Conservation (phyloP, 2,329 filamentous ascomycete species). For the Gaeumannomyces tritici region DNA sequence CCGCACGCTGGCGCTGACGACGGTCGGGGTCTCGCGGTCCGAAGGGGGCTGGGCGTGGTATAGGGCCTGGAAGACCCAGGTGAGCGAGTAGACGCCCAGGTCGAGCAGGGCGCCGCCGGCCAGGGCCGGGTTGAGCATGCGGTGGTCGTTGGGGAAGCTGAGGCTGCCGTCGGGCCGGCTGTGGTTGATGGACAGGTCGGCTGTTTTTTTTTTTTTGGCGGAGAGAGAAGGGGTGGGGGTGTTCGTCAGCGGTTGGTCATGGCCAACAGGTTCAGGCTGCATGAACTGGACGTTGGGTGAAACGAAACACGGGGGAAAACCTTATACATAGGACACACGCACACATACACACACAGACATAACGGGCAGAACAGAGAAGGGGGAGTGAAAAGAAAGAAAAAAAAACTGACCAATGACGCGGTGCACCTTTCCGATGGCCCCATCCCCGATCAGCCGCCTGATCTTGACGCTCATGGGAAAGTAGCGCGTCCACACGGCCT, state of each 20-base stretch:
- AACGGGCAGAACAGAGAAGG: neutral
- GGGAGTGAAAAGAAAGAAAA: neutral
- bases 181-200: conserved; percentile 52
- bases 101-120: conserved; percentile 78
- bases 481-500: conserved; percentile 83
- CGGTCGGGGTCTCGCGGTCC: conserved; percentile 57
- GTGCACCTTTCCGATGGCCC: conserved; percentile 50
- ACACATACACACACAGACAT: neutral
- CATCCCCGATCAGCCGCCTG: conserved; percentile 50
- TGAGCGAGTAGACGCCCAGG: conserved; percentile 79
- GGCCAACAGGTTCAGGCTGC: too few species aligned
- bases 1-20: conserved; percentile 61
- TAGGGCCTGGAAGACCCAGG: conserved; percentile 83
- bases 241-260: neutral
- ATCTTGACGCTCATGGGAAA: conserved; percentile 76
- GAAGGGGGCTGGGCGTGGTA: conserved; percentile 67
- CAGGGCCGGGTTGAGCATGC: conserved; percentile 74
- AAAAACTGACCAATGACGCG: conserved; percentile 39
- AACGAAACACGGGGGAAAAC: neutral
- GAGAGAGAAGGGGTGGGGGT: too few species aligned
- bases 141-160: conserved; percentile 51
- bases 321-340: neutral
- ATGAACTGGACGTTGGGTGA: neutral
- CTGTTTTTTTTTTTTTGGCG: conserved; percentile 16
- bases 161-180: conserved; percentile 46